A percentile compares a stretch with the other conserved stretches of the same genome.
phyloP scores from a whole-genome alignment of 2,329 filamentous ascomycete genomes.

The Thielaviopsis populi region DNA sequence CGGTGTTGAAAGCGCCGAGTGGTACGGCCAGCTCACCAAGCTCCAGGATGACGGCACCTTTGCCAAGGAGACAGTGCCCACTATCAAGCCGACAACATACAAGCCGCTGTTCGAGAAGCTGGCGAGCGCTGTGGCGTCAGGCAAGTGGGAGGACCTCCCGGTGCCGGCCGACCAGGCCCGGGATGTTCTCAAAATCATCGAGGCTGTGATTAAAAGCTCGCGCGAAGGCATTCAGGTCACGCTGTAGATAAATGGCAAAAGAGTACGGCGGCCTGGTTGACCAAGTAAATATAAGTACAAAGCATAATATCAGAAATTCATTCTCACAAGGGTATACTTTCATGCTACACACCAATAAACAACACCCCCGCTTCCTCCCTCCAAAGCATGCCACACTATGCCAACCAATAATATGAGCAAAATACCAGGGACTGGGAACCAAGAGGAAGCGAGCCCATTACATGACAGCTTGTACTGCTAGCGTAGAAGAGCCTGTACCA shows the following conservation, averaged over 20 bases:
- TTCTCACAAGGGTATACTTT: constrained; percentile 14
- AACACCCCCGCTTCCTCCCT: background rate
- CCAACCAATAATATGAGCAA: background rate
- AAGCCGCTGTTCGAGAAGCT: constrained; percentile 47
- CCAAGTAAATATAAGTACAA: background rate
- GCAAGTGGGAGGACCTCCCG: constrained; percentile 36
- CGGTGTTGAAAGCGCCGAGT: constrained; percentile 43
- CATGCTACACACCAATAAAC: constrained; percentile 3
- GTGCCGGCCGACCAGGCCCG: constrained; percentile 38
- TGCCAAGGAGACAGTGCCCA: constrained; percentile 36
- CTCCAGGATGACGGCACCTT: constrained; percentile 37
- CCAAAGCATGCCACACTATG: background rate
- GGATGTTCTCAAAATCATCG: constrained; percentile 39
- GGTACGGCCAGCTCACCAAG: constrained; percentile 44
- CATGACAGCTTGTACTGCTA: background rate
- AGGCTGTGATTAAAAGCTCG: constrained; percentile 37
- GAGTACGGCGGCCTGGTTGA: background rate
- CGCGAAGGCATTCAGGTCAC: constrained; percentile 32
- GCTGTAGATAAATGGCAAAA: background rate
- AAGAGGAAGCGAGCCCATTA: background rate
- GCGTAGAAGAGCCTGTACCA: constrained; percentile 4
- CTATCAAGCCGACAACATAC: constrained; percentile 52
- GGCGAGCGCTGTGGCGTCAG: constrained; percentile 32
- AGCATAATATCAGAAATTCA: background rate
- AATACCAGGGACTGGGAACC: background rate